Evolutionary conservation across 2,329 filamentous ascomycete species (phyloP), one percentile per base, ranked within the genome.

Genomic region (Fusarium hainanense): DNA sequence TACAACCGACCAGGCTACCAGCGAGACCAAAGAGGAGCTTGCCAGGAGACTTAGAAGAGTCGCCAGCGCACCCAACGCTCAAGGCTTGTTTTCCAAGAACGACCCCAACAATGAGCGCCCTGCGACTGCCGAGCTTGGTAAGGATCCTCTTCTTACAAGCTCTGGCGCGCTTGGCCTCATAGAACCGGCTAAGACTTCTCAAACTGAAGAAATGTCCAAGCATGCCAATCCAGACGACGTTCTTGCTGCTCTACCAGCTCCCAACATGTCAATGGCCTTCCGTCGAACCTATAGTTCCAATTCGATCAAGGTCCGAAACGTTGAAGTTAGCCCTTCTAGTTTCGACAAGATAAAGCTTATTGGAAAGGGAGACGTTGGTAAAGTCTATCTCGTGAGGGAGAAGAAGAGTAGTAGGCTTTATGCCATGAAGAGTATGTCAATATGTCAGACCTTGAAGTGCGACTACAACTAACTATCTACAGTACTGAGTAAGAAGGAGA

Each of bases 321-420:
- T 99, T 49, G 96, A 99, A 82, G 96, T 99, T 37, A 93, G 94
- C 1, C 96, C 96, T 1, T 87, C 92, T 68, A 98, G 95, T 79
- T 99, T 99, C 76, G 96, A 99, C 85, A 99, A 99, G 88, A 98
- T 99, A 82, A 99, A 99, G 81, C 87, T 99, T 82, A 98, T 99
- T 77, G 96, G 96, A 59, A 99, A 99, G 84, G 96, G 96, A 62
- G 96, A 99, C 81, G 96, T 99, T 25, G 96, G 96, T 67, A 99
- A 99, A 84, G 96, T 99, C 2, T 99, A 99, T 79, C 84, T 99
- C 72, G 96, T 99, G 54, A 89, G 94, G 73, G 96, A 99, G 82
- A 99, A 99, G 89, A 98, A 98, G 88, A 97, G 94, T 76, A 91
- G 90, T 74, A 88, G 96, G 72, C 83, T 99, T 54, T 99, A 98